phyloP scores from a whole-genome alignment of 139 green algal genomes.

The Auxenochlorella pyrenoidosa region DNA sequence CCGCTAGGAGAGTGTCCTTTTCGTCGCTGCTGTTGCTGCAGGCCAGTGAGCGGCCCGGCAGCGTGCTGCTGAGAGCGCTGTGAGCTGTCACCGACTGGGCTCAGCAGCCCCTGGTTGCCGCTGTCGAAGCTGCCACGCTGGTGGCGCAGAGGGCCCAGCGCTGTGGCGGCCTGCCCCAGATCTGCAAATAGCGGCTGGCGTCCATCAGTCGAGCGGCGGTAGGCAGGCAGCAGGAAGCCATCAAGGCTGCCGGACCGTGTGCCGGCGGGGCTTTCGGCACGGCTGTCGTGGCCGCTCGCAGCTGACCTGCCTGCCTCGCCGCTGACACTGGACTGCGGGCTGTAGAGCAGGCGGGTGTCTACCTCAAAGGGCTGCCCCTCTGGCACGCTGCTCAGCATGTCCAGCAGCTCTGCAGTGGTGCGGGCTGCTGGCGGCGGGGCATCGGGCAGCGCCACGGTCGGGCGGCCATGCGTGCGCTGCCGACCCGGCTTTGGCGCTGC shows the following conservation, averaged over 20 bases:
- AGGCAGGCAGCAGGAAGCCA: conserved; percentile 8
- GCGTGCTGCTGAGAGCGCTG: conserved; percentile 26
- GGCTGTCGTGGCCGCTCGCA: background rate
- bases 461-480: background rate
- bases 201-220: conserved; percentile 2
- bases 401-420: conserved; percentile 64
- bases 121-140: background rate
- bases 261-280: background rate
- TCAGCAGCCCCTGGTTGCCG: background rate
- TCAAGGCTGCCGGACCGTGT: background rate
- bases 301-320: background rate
- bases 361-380: conserved; percentile 59
- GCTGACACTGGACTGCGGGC: conserved; percentile 30
- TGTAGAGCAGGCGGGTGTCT: conserved; percentile 37
- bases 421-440: background rate
- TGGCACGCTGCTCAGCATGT: conserved; percentile 55
- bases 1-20: background rate
- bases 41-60: background rate
- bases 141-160: background rate
- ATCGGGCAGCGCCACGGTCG: background rate
- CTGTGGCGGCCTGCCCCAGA: conserved; percentile 2
- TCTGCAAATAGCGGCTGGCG: conserved; percentile 3
- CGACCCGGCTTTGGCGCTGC: background rate
- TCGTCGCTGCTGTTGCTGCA: background rate
- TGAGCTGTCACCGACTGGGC: background rate